Base-by-base conservation (phyloP, 75 land plant genomes). In the Selaginella moellendorffii region DNA sequence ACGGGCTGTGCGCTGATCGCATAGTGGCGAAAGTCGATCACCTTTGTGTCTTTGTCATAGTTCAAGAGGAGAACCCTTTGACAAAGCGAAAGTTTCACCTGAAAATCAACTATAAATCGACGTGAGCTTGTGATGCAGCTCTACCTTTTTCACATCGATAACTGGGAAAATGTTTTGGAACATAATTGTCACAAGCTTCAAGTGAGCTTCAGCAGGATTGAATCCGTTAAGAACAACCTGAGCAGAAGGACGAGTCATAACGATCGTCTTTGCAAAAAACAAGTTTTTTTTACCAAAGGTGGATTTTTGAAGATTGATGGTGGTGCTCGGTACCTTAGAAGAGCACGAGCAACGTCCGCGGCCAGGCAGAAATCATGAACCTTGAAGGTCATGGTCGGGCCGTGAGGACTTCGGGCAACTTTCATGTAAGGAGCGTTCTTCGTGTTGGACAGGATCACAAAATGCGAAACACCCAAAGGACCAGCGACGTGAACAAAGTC, bases 191-290 rank as follows among this genome's bases (percentile, higher is more conserved):
- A 80, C 72, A 22, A 90, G 86, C 74, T 83, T 95, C 30, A 90
- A 67, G 51, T 95, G 99, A 66, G 84, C 82, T 21, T 81, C 99
- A 27, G 81, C 86, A 58, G 81, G 67, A 1, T 85, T 83, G 74
- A 95, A 95, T 21, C 99, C 99, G 76, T 97, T 84, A 42, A 95
- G 76, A 24, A 95, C 97, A 68, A 95, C 85, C 99, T 93, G 74
- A 36, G 63, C 54, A 17, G 8, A 0, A 26, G 17, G 26, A 12
- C 29, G 36, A 31, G 8, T 21, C 46, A 36, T 5, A 36, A 36
- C 14, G 46, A n/a, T n/a, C n/a, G n/a, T n/a, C n/a, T n/a, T n/a
- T n/a, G n/a, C n/a, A n/a, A n/a, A n/a, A n/a, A n/a, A n/a, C n/a
- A n/a, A n/a, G n/a, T n/a, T n/a, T n/a, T n/a, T n/a, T n/a, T n/a